Evolutionary conservation across 163 green algal genomes (phyloP).

Genomic region (Chloromonas sp.): DNA sequence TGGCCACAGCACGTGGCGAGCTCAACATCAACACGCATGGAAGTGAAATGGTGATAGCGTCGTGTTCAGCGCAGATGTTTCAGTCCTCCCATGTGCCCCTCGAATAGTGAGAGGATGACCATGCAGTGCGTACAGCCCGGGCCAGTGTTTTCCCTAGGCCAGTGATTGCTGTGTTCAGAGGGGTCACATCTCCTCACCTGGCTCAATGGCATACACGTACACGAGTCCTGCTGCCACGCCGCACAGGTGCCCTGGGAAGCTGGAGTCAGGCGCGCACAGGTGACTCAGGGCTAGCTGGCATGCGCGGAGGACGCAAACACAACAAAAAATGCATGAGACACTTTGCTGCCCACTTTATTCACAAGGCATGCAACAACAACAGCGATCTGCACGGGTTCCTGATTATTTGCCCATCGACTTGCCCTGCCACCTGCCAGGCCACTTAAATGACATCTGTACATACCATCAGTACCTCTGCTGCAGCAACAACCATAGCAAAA

Average conservation of each 20-base stretch:
- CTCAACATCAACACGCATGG: not conserved
- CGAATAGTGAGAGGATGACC: not conserved
- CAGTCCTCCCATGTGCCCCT: not conserved
- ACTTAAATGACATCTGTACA: no score
- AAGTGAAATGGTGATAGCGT: not conserved
- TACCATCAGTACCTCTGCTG: no score
- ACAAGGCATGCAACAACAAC: no score
- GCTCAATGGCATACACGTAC: slow-evolving; percentile 17
- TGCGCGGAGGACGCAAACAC: not conserved
- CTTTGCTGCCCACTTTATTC: no score
- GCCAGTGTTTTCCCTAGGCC: not conserved
- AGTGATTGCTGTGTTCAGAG: no score
- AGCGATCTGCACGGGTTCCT: no score
- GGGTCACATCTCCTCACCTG: slow-evolving; percentile 7
- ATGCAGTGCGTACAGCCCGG: not conserved
- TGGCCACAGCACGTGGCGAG: no score
- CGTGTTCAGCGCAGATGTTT: not conserved
- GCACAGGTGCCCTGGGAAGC: slow-evolving; percentile 24
- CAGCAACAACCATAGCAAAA: no score
- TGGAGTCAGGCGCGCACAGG: slow-evolving; percentile 12
- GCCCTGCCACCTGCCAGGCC: no score
- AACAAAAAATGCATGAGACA: no score
- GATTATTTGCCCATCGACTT: no score
- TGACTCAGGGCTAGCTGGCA: slow-evolving; percentile 13
- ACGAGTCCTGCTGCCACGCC: slow-evolving; percentile 19